Evolutionary conservation across 2,329 filamentous ascomycete genomes (phyloP).

Genomic region (Gnomoniopsis smithogilvyi): DNA sequence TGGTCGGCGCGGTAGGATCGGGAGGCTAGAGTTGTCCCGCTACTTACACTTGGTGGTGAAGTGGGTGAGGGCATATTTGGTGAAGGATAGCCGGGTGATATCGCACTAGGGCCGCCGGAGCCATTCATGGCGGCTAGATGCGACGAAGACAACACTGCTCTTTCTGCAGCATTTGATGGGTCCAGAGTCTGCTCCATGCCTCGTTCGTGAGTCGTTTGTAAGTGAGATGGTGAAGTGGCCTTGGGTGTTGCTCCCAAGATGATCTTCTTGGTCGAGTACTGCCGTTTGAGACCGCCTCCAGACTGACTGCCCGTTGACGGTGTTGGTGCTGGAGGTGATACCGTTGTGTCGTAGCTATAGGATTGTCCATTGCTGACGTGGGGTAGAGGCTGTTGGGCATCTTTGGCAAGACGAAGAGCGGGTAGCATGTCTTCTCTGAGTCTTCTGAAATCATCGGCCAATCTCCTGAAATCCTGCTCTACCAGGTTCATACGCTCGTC

Average conservation of each 20-base stretch:
- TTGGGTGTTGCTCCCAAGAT: slow-evolving; percentile 71
- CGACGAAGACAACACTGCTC: slow-evolving; percentile 64
- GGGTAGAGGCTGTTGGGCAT: slow-evolving; percentile 84
- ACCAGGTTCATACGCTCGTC: slow-evolving; percentile 85
- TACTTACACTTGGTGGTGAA: slow-evolving; percentile 53
- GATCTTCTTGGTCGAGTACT: slow-evolving; percentile 74
- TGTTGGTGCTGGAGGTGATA: slow-evolving; percentile 57
- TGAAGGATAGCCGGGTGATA: slow-evolving; percentile 56
- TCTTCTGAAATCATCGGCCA: slow-evolving; percentile 85
- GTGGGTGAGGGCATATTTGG: slow-evolving; percentile 70
- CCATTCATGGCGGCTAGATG: slow-evolving; percentile 71
- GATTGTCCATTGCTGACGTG: slow-evolving; percentile 37
- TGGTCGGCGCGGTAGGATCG: slow-evolving; percentile 59
- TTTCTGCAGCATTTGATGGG: slow-evolving; percentile 64
- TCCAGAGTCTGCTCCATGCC: slow-evolving; percentile 64
- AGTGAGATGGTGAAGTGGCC: slow-evolving; percentile 70
- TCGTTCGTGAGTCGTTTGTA: slow-evolving; percentile 66
- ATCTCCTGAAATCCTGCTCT: slow-evolving; percentile 77
- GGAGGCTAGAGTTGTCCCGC: slow-evolving; percentile 52
- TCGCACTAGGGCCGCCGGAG: slow-evolving; percentile 44
- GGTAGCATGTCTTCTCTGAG: slow-evolving; percentile 89
- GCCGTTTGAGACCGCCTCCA: slow-evolving; percentile 60
- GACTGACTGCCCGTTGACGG: slow-evolving; percentile 48
- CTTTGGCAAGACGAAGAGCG: slow-evolving; percentile 85
- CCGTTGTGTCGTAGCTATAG: slow-evolving; percentile 51